phyloP scores from a whole-genome alignment of 1,284 basidiomycete species.

The Cutaneotrichosporon sp. region DNA sequence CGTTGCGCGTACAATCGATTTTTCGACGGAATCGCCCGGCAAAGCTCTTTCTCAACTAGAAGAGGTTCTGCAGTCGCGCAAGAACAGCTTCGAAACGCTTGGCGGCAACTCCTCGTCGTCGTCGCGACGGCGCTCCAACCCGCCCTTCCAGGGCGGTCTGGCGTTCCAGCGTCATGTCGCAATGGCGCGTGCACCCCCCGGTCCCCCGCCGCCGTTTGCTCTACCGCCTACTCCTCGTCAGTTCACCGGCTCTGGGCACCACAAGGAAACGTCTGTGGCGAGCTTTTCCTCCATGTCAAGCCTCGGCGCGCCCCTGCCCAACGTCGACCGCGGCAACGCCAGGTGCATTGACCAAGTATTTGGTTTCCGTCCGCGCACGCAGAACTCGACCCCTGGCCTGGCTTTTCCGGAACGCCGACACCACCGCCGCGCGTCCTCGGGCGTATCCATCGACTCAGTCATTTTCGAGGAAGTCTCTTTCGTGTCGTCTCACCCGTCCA shows the following conservation, averaged over 20 bases:
- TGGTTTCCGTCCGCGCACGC: constrained; percentile 28
- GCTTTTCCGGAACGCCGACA: constrained; percentile 32
- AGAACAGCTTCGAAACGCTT: neutral
- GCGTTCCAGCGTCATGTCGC: constrained; percentile 37
- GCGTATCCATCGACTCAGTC: constrained; percentile 50
- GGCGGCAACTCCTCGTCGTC: neutral
- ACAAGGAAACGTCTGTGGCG: constrained; percentile 57
- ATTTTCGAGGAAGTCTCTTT: constrained; percentile 39
- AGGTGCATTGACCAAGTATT: constrained; percentile 55
- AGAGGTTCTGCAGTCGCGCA: constrained; percentile 3
- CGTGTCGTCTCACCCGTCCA: neutral
- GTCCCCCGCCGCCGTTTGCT: constrained; percentile 11
- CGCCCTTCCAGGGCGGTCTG: constrained; percentile 34
- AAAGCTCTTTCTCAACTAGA: constrained; percentile 4
- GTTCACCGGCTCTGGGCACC: constrained; percentile 13
- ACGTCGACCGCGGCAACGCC: constrained; percentile 66
- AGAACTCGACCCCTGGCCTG: constrained; percentile 43
- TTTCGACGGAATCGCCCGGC: constrained; percentile 1
- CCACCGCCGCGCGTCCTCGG: constrained; percentile 49
- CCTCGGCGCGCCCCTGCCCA: constrained; percentile 65
- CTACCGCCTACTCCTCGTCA: neutral
- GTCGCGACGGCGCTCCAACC: neutral
- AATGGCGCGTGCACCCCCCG: constrained; percentile 3
- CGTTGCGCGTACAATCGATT: neutral
- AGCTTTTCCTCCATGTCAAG: constrained; percentile 78